Base-by-base conservation (phyloP, 2,329 filamentous ascomycete genomes). In the Stemphylium beticola region DNA sequence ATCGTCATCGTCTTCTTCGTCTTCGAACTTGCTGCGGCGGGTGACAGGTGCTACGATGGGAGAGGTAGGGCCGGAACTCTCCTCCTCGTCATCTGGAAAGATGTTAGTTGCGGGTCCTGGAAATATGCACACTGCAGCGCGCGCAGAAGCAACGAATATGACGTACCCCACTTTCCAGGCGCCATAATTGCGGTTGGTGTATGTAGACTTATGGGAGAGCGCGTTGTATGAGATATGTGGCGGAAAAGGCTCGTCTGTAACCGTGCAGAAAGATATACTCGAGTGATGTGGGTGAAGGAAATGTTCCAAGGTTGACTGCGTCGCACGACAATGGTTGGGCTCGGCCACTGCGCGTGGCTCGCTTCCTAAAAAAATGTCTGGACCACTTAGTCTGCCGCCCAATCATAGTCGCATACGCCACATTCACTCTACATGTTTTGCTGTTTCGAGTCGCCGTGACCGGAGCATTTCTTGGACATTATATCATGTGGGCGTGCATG, bases 1-100 rank as follows among this genome's bases (percentile, higher is more conserved):
- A 78, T 96, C 91, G 64, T 90, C 87, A 31, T 93, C 87, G 50
- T 83, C 89, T 77, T 96, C 93, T 75, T 98, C 93, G 67, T 98
- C 93, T 67, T 95, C 92, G 72, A 96, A 96, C 80, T 95, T 92
- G 75, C 84, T 78, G 61, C 85, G 81, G 50, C 79, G 76, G 39
- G 76, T 74, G 11, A 80, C 76, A 43, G 80, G 72, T 20, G 74
- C 76, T 45, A 81, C 77, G 18, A 79, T 77, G 2, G 81, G 80
- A 47, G 78, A 74, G 47, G 76, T 77, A 55, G 80, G 79, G 62
- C 79, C 82, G 55, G 76, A 76, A 64, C 82, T 82, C 65, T 87
- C 84, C 59, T 88, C 85, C 59, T 86, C 80, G 56, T 82, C 80
- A 57, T 82, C 79, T 78, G 44, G 18, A 32, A 14, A 4, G 10